Base-by-base conservation (phyloP, 495 filamentous ascomycete species). In the Xylaria flabelliformis region DNA sequence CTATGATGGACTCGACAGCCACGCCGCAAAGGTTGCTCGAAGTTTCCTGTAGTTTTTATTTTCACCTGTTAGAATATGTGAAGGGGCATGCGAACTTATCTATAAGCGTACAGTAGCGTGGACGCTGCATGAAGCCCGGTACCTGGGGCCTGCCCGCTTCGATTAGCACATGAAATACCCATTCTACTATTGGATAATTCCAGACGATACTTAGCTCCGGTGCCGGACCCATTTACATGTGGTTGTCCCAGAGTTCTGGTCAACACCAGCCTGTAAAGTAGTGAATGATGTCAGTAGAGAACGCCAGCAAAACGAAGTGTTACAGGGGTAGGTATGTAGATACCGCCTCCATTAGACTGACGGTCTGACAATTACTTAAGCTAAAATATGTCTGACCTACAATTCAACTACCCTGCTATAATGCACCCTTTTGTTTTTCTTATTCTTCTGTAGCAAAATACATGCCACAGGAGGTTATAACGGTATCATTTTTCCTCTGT, bases 111-210 rank as follows among this genome's bases (percentile, higher is more conserved):
- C 50, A 53, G 55, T 65, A 65, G 44, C 44, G 42, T 51, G 64
- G 58, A 32, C 9, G 46, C 64, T 67, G 64, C 64, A 41, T 51
- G 10, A 12, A 41, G 15, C 17, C 26, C 8, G 5, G 55, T 29
- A 32, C 24, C 55, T 34, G 24, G 56, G 7, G 2, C 56, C 56
- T 39, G 56, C 56, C 56, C 15, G 15, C 12, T 13, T 9, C 32
- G 1, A 61, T 61, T 59, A 17, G 32, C 34, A 63, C 29, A 32
- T 67, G 34, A 24, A 67, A 44, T 67, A 44, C 36, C 13, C 34
- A 26, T 42, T n/a, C 9, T 56, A 21, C 50, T 56, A 67, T 67
- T 67, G 65, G 65, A 26, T 56, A 46, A 42, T 26, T 13, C 64
- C 34, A 4, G 64, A 41, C 29, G 8, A 44, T 34, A n/a, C n/a